These are phyloP conservation scores for Micromonas commoda DNA, from an alignment of 139 green algal genomes.

Conservation along the genomic window DNA sequence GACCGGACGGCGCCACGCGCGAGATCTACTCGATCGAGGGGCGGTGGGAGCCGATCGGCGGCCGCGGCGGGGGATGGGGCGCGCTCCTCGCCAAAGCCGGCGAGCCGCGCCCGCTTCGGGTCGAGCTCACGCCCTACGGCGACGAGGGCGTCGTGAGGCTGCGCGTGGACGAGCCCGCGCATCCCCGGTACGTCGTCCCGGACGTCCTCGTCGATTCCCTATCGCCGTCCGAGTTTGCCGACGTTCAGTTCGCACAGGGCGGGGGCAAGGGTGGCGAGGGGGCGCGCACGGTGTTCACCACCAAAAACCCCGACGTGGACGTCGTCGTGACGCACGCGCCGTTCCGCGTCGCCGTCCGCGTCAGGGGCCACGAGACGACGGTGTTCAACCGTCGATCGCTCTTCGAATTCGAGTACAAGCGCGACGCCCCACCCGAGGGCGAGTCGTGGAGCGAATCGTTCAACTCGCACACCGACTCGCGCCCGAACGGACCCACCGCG, in stretches of 20 bases:
- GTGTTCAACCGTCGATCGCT: not conserved
- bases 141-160: constrained; percentile 59
- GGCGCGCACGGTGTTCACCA: not conserved
- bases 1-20: constrained; percentile 34
- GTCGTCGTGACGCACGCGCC: not conserved
- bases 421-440: constrained; percentile 48
- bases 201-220: constrained; percentile 59
- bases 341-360: not conserved
- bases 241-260: too few species aligned
- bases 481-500: constrained; percentile 77
- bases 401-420: not conserved
- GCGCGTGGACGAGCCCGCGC: constrained; percentile 59
- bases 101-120: too few species aligned
- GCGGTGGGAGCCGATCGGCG: too few species aligned
- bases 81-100: too few species aligned
- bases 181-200: constrained; percentile 60
- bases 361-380: not conserved
- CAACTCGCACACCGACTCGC: constrained; percentile 56
- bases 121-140: constrained; percentile 63
- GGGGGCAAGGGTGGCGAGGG: too few species aligned
- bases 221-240: not conserved
- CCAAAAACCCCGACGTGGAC: not conserved
- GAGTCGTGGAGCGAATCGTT: constrained; percentile 91
- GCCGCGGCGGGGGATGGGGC: too few species aligned
- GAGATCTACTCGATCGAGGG: not conserved